These are phyloP conservation scores for Arabis hirsuta DNA, from an alignment of 345 rosid species.

Conservation along the genomic window DNA sequence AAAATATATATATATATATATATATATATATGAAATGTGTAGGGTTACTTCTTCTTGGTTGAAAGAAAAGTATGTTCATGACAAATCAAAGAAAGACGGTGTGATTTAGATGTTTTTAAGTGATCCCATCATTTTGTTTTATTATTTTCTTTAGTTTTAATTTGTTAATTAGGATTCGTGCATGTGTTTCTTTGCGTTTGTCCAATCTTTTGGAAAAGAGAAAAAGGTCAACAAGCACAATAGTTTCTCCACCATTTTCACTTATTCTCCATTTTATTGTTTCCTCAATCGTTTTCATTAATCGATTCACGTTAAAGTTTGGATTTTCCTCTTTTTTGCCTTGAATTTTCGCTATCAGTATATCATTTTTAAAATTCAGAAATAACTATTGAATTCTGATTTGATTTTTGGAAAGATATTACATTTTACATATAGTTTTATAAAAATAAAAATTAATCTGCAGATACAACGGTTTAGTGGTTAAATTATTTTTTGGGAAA, in stretches of 20 bases:
- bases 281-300: conserved; percentile 16
- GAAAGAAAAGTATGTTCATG: conserved; percentile 39
- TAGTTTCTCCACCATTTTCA: conserved; percentile 41
- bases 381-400: background rate
- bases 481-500: no score
- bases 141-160: background rate
- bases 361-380: background rate
- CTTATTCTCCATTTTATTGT: conserved; percentile 20
- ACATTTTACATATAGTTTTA: no score
- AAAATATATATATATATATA: no score
- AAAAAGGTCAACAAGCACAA: conserved; percentile 43
- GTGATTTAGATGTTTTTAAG: conserved; percentile 40
- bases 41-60: conserved; percentile 44
- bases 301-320: conserved; percentile 24
- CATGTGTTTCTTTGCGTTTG: conserved; percentile 45
- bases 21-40: conserved; percentile 45
- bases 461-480: no score
- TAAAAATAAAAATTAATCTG: no score
- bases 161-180: conserved; percentile 37
- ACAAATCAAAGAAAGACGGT: conserved; percentile 38
- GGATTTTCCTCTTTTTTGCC: background rate
- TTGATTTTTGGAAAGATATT: background rate
- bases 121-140: conserved; percentile 42
- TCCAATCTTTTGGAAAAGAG: conserved; percentile 35
- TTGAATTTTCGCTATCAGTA: background rate